These are phyloP conservation scores for Cladosporium velox DNA, from an alignment of 2,329 filamentous ascomycete species.

Conservation along the genomic window DNA sequence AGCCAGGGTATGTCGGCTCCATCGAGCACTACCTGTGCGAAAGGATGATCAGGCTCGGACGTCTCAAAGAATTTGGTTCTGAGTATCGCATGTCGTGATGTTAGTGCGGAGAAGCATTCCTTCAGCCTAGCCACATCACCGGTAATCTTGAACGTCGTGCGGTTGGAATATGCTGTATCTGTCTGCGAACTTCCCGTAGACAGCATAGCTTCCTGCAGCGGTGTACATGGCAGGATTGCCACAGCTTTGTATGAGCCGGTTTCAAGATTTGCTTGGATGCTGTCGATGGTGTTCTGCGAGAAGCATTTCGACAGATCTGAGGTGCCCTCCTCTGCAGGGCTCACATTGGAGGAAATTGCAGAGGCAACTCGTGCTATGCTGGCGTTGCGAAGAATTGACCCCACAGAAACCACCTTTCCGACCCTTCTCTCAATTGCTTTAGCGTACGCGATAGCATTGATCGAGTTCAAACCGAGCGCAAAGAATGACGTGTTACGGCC, in stretches of 20 bases:
- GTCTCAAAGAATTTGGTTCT: constrained; percentile 75
- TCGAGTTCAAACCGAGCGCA: constrained; percentile 78
- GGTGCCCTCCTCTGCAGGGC: neutral
- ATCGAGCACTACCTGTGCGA: constrained; percentile 70
- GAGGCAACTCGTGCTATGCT: constrained; percentile 63
- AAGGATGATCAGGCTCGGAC: constrained; percentile 60
- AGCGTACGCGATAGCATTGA: constrained; percentile 74
- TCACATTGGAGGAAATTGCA: neutral
- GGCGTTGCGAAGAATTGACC: constrained; percentile 67
- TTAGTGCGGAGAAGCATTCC: constrained; percentile 63
- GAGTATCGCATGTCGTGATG: constrained; percentile 71
- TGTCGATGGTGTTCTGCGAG: neutral
- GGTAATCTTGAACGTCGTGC: constrained; percentile 63
- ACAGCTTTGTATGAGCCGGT: neutral
- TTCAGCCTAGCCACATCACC: constrained; percentile 55
- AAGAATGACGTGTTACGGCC: constrained; percentile 71
- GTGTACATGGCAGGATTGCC: constrained; percentile 75
- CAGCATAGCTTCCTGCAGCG: constrained; percentile 86
- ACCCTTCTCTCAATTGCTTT: constrained; percentile 55
- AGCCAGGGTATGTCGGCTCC: constrained; percentile 48
- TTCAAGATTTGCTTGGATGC: neutral
- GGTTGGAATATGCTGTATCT: constrained; percentile 68
- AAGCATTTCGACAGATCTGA: neutral
- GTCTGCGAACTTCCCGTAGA: constrained; percentile 53
- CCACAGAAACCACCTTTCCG: constrained; percentile 62